Evolutionary conservation across 1,284 basidiomycete genomes (phyloP).

Genomic region (Anthracocystis walkeri): DNA sequence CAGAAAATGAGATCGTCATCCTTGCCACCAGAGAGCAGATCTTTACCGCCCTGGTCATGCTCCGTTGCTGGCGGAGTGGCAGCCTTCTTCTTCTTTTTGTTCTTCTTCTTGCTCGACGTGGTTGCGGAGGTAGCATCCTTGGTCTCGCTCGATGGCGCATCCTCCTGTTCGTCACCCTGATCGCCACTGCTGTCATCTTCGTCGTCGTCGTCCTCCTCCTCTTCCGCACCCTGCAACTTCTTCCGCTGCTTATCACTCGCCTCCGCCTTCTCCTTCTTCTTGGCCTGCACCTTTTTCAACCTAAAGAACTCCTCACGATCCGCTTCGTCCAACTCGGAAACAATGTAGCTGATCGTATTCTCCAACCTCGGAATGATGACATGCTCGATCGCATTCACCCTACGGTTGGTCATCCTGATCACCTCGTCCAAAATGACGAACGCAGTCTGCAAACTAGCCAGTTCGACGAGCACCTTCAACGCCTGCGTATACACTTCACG

Average conservation of each 20-base stretch:
- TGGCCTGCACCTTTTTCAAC: slow-evolving; percentile 68
- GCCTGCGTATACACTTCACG: slow-evolving; percentile 98
- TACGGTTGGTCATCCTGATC: slow-evolving; percentile 95
- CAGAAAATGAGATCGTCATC: slow-evolving; percentile 69
- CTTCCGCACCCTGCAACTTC: slow-evolving; percentile 19
- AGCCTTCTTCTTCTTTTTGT: slow-evolving; percentile 23
- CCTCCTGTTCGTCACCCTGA: slow-evolving; percentile 1
- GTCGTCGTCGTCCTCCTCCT: slow-evolving; percentile 9
- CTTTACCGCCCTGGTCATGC: slow-evolving; percentile 36
- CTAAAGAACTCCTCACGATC: slow-evolving; percentile 69
- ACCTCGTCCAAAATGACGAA: slow-evolving; percentile 99
- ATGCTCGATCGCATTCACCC: slow-evolving; percentile 99
- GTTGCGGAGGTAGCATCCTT: slow-evolving; percentile 2
- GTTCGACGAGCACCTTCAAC: slow-evolving; percentile 93
- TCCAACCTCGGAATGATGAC: slow-evolving; percentile 95
- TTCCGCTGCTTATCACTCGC: slow-evolving; percentile 21
- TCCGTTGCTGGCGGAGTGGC: slow-evolving; percentile 11
- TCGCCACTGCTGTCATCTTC: slow-evolving; percentile 14
- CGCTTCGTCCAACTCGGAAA: slow-evolving; percentile 68
- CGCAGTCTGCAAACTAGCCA: slow-evolving; percentile 91
- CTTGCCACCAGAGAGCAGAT: slow-evolving; percentile 64
- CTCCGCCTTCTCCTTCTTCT: slow-evolving; percentile 62
- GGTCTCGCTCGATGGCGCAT: not conserved
- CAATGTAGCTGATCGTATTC: slow-evolving; percentile 81
- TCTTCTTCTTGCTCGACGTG: slow-evolving; percentile 19